These are phyloP conservation scores for Leucocoprinus gongylophorus DNA, from an alignment of 1,284 basidiomycete genomes.

Conservation along the genomic window DNA sequence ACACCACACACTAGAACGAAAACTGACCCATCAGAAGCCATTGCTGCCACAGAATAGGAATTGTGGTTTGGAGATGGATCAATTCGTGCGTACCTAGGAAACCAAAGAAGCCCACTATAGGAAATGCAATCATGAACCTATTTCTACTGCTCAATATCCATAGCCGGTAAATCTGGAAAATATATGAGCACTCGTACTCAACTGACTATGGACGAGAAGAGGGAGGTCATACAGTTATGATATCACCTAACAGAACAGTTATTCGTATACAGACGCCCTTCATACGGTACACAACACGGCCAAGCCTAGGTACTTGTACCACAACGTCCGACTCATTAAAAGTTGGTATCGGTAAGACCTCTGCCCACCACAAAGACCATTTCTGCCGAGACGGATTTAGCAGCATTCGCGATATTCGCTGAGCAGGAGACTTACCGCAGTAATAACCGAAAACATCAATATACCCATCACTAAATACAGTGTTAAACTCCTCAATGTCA, in stretches of 20 bases:
- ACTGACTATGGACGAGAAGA: background rate
- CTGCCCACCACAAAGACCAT: slow-evolving; percentile 3
- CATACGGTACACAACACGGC: background rate
- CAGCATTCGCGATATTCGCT: background rate
- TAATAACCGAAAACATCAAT: slow-evolving; percentile 4
- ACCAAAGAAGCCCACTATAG: background rate
- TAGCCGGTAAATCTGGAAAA: background rate
- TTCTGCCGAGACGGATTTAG: background rate
- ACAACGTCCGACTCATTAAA: too few species aligned
- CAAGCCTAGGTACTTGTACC: slow-evolving; percentile 1
- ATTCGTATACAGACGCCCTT: background rate
- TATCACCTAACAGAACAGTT: slow-evolving; percentile 1
- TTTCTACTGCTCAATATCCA: background rate
- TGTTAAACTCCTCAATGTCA: background rate
- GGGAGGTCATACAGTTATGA: background rate
- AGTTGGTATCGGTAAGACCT: background rate
- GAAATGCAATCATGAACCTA: background rate
- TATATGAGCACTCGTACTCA: background rate
- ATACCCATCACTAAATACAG: slow-evolving; percentile 1
- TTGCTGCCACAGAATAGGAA: background rate
- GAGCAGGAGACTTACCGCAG: background rate
- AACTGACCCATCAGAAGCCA: background rate
- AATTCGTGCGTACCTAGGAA: background rate
- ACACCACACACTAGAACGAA: background rate
- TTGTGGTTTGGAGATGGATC: background rate